Conservation (phyloP, 805 yeast genomes). For the Hanseniaspora jakobsenii region DNA sequence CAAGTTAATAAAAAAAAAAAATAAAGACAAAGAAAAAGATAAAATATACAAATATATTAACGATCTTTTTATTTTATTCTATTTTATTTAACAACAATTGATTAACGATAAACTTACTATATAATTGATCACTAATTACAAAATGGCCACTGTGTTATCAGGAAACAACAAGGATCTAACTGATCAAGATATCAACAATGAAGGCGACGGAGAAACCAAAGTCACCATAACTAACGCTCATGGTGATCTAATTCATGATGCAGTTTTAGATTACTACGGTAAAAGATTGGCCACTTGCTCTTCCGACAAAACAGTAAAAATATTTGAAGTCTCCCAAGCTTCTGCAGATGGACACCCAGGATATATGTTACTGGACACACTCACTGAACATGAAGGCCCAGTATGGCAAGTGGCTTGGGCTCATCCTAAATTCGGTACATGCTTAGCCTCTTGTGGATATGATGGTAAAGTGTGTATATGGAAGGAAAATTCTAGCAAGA, state of each 20-base stretch:
- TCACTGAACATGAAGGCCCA: conserved; percentile 92
- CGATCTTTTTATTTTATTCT: not conserved
- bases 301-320: conserved; percentile 88
- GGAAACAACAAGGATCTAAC: conserved; percentile 8
- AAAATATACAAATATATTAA: no score
- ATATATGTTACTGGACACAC: conserved; percentile 52
- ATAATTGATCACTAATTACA: no score
- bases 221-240: conserved; percentile 85
- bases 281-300: conserved; percentile 92
- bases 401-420: conserved; percentile 99
- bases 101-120: no score
- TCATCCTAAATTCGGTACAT: conserved; percentile 93
- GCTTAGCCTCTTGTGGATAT: conserved; percentile 86
- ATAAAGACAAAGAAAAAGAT: no score
- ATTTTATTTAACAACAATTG: no score
- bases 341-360: conserved; percentile 34
- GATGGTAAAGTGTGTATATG: conserved; percentile 91
- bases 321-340: conserved; percentile 83
- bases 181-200: conserved; percentile 32
- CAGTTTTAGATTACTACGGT: conserved; percentile 93
- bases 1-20: no score
- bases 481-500: conserved; percentile 65
- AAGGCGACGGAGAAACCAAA: conserved; percentile 36
- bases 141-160: conserved; percentile 15
- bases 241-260: conserved; percentile 89